Conservation (phyloP, 1,139 yeast genomes). For the Diutina pseudorugosa region DNA sequence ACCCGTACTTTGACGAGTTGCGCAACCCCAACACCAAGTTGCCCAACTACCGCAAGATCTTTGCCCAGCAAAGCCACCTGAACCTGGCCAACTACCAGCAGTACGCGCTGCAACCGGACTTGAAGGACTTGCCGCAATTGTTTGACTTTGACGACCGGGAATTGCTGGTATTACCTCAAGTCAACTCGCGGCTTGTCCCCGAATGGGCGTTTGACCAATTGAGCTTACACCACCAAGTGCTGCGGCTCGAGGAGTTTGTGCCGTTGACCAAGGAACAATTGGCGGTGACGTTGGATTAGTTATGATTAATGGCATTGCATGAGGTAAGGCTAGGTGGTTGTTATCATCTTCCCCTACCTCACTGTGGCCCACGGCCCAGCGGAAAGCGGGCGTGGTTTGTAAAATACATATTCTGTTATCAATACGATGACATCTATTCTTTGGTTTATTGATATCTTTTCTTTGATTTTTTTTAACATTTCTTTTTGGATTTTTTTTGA, state of each 20-base stretch:
- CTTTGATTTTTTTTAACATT: no score
- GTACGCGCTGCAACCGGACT: conserved; percentile 28
- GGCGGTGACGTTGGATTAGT: conserved; percentile 24
- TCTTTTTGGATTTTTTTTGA: no score
- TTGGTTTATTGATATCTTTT: no score
- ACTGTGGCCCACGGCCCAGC: no score
- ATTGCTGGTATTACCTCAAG: conserved; percentile 25
- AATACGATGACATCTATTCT: no score
- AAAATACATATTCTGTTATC: no score
- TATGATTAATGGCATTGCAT: not conserved
- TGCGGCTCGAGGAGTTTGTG: conserved; percentile 18
- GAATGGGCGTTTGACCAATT: conserved; percentile 23
- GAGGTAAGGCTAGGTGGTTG: no score
- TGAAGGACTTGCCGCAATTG: conserved; percentile 30
- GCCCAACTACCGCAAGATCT: conserved; percentile 40
- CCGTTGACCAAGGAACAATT: conserved; percentile 25
- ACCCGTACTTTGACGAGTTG: conserved; percentile 69
- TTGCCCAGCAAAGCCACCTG: conserved; percentile 24
- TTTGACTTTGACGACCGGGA: conserved; percentile 41
- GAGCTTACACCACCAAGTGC: conserved; percentile 15
- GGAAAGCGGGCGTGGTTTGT: no score
- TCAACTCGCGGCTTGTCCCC: conserved; percentile 27
- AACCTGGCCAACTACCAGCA: conserved; percentile 26
- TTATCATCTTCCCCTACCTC: no score
- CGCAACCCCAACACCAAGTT: conserved; percentile 41